phyloP scores from a whole-genome alignment of 768 basidiomycete genomes.

The Kwoniella dejecticola region DNA sequence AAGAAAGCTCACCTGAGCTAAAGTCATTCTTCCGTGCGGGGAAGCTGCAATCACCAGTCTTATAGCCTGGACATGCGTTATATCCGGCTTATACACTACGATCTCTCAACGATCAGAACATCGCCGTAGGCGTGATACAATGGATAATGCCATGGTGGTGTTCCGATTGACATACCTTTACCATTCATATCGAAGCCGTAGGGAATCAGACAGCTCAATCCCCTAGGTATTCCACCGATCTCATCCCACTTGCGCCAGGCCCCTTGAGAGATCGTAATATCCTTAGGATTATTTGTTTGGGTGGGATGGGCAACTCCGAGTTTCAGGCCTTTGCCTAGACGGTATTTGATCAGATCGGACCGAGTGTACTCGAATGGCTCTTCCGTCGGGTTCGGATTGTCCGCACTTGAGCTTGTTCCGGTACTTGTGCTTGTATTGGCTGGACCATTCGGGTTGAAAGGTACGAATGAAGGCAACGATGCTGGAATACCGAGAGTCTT shows the following conservation, averaged over 20 bases:
- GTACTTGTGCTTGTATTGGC: not conserved
- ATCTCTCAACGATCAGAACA: not conserved
- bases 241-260: slow-evolving; percentile 27
- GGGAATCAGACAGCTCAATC: not conserved
- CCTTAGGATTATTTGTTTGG: too few relatives aligned
- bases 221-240: slow-evolving; percentile 6
- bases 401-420: not conserved
- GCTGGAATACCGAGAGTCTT: slow-evolving; percentile 8
- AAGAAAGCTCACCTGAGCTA: slow-evolving; percentile 20
- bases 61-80: slow-evolving; percentile 16
- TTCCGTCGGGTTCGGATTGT: not conserved
- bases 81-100: slow-evolving; percentile 19
- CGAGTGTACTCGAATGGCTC: not conserved
- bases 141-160: not conserved
- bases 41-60: slow-evolving; percentile 30
- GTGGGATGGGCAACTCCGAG: too few relatives aligned
- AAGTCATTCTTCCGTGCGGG: slow-evolving; percentile 15
- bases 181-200: slow-evolving; percentile 12
- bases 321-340: not conserved
- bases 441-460: not conserved
- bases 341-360: slow-evolving; percentile 11
- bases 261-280: slow-evolving; percentile 11
- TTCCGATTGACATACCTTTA: slow-evolving; percentile 6
- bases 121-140: too few relatives aligned
- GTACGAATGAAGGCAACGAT: not conserved